Conservation (phyloP, 2,329 filamentous ascomycete genomes). For the Paecilomyces niveus region DNA sequence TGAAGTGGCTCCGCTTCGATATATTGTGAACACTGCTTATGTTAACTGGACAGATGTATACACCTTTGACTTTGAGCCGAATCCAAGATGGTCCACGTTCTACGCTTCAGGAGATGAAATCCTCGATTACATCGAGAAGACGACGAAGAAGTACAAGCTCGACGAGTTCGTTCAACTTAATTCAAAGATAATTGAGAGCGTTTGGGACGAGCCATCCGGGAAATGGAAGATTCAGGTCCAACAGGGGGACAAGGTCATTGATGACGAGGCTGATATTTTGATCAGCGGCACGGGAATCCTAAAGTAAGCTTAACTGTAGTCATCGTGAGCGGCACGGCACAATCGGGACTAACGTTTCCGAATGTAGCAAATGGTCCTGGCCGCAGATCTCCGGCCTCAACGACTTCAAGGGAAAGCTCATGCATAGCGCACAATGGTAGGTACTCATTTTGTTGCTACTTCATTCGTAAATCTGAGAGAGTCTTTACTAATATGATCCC, state of each 20-base stretch:
- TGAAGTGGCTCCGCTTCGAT: neutral
- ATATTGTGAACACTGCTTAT: neutral
- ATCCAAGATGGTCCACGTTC: constrained; percentile 36
- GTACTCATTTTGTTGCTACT: neutral
- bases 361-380: constrained; percentile 13
- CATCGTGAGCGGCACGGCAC: neutral
- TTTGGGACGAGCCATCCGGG: constrained; percentile 30
- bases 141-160: constrained; percentile 32
- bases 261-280: constrained; percentile 28
- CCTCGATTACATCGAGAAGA: constrained; percentile 32
- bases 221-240: constrained; percentile 30
- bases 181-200: constrained; percentile 28
- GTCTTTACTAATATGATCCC: neutral
- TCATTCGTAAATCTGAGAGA: neutral
- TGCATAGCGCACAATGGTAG: constrained; percentile 33
- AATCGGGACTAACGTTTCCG: neutral
- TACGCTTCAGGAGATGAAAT: constrained; percentile 37
- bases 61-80: constrained; percentile 36
- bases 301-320: constrained; percentile 1
- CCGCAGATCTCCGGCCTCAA: constrained; percentile 20
- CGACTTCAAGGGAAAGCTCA: constrained; percentile 25
- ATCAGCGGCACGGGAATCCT: constrained; percentile 25
- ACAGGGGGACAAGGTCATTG: constrained; percentile 15
- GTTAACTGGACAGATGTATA: constrained; percentile 17
- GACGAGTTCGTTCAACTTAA: constrained; percentile 32